Percentiles rank a stretch among this genome's conserved stretches.
Conservation (phyloP, 2,329 filamentous ascomycete species). For the Hypoxylon sp. region DNA sequence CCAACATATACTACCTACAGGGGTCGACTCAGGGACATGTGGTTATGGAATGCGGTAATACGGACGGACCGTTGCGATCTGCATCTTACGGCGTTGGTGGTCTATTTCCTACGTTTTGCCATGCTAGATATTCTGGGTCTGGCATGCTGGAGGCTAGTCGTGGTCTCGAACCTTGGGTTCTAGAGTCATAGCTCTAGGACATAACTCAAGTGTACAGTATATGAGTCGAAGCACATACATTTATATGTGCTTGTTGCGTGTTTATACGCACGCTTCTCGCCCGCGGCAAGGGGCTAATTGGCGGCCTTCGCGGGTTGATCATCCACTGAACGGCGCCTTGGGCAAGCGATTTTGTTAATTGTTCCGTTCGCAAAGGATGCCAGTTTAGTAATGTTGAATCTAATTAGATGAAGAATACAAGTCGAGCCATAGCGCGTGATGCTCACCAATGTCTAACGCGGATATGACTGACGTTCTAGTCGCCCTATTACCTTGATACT, state of each 20-base stretch:
- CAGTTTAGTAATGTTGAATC: conserved; percentile 2
- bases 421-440: neutral
- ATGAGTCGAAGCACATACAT: conserved; percentile 22
- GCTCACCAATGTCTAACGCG: neutral
- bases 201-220: conserved; percentile 33
- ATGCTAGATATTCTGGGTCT: conserved; percentile 26
- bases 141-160: conserved; percentile 18
- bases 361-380: neutral
- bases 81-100: conserved; percentile 46
- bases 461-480: neutral
- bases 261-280: conserved; percentile 19
- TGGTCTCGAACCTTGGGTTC: conserved; percentile 26
- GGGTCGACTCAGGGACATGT: conserved; percentile 22
- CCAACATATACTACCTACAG: conserved; percentile 14
- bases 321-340: neutral
- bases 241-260: neutral
- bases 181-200: conserved; percentile 23
- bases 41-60: conserved; percentile 42
- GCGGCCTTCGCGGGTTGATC: neutral
- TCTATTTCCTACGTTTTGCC: conserved; percentile 26
- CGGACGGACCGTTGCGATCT: conserved; percentile 35
- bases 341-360: neutral
- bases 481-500: neutral
- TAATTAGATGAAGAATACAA: neutral
- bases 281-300: conserved; percentile 2